Evolutionary conservation across 768 basidiomycete species (phyloP).

Genomic region (Xanthoconium stramineum): DNA sequence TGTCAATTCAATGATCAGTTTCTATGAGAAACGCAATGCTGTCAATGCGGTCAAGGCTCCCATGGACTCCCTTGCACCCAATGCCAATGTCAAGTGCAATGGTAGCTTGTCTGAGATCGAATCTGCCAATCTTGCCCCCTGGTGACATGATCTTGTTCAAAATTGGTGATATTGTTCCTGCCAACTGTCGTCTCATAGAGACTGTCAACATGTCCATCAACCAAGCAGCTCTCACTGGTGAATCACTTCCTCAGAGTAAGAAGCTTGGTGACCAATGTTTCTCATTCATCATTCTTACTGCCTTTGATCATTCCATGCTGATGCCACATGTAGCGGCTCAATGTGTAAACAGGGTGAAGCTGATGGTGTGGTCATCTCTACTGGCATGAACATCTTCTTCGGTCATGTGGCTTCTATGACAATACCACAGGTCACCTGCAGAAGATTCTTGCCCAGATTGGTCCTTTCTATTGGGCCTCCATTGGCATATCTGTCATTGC

Average conservation of each 20-base stretch:
- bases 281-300: constrained; percentile 64
- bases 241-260: constrained; percentile 91
- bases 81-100: constrained; percentile 89
- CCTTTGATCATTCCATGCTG: neutral
- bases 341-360: constrained; percentile 99
- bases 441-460: constrained; percentile 97
- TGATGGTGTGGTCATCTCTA: constrained; percentile 97
- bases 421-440: constrained; percentile 98
- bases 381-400: constrained; percentile 98
- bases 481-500: constrained; percentile 95
- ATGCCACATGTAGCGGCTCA: constrained; percentile 60
- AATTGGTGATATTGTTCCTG: constrained; percentile 98
- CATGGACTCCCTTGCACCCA: constrained; percentile 98
- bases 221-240: constrained; percentile 96
- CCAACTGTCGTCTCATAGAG: constrained; percentile 95
- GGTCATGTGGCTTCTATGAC: constrained; percentile 96
- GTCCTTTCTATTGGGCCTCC: constrained; percentile 93
- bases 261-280: constrained; percentile 96
- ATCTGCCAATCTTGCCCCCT: constrained; percentile 82
- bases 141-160: constrained; percentile 98
- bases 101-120: constrained; percentile 89
- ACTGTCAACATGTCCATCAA: constrained; percentile 98
- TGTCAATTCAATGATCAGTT: constrained; percentile 96
- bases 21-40: constrained; percentile 96
- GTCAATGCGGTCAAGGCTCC: constrained; percentile 99